These are phyloP conservation scores for Sporobolomyces roseus DNA, from an alignment of 768 basidiomycete species.

Conservation along the genomic window DNA sequence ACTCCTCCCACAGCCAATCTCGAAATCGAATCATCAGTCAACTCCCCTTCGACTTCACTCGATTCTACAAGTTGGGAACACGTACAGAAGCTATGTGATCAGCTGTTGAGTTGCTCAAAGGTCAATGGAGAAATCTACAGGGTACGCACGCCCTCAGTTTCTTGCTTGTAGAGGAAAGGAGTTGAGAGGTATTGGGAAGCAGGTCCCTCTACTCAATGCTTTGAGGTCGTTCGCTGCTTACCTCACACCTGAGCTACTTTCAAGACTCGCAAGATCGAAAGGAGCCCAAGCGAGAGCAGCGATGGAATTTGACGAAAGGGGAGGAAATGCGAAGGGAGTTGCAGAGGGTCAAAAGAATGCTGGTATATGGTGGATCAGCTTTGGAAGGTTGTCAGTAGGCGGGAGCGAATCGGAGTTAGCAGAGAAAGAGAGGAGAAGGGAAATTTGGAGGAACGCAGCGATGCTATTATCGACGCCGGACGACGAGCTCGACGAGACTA, in stretches of 20 bases:
- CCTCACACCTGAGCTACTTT: background rate
- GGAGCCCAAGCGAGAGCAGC: slow-evolving; percentile 1
- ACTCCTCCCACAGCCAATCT: background rate
- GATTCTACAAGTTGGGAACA: slow-evolving; percentile 4
- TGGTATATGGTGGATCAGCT: background rate
- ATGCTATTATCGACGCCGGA: background rate
- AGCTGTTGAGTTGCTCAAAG: slow-evolving; percentile 12
- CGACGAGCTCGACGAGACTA: background rate
- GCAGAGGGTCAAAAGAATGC: background rate
- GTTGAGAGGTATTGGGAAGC: too few species aligned
- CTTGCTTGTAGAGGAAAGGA: too few species aligned
- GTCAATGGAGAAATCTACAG: background rate
- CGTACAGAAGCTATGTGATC: slow-evolving; percentile 17
- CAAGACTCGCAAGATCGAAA: background rate
- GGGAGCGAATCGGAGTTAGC: background rate
- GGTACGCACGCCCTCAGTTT: slow-evolving; percentile 1
- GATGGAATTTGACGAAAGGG: background rate
- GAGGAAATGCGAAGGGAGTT: background rate
- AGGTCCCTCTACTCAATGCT: slow-evolving; percentile 12
- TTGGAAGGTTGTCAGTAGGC: background rate
- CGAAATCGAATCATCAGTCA: too few species aligned
- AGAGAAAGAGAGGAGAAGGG: background rate
- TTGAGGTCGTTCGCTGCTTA: background rate
- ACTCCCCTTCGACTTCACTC: background rate
- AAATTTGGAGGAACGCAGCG: slow-evolving; percentile 19